Conservation (phyloP, 352 stramenopile species). For the Elongisporangium undulatum region DNA sequence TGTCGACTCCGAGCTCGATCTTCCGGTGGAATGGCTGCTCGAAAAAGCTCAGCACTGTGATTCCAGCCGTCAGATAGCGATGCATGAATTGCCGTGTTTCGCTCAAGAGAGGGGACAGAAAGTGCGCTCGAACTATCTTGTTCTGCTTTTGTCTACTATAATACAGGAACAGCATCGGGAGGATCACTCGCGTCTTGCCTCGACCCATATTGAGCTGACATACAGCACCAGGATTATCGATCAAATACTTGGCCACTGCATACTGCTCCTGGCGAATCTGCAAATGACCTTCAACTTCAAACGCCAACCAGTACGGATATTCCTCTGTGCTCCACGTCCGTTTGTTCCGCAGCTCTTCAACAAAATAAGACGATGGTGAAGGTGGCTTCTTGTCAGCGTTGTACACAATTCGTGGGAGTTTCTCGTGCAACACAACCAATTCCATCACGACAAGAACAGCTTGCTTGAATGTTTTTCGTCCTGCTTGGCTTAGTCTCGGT, state of each 20-base stretch:
- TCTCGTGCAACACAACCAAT: constrained; percentile 76
- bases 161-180: constrained; percentile 74
- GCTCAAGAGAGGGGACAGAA: constrained; percentile 53
- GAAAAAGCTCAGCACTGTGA: constrained; percentile 35
- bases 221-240: constrained; percentile 39
- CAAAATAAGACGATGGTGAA: constrained; percentile 11
- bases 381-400: background rate
- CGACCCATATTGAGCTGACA: constrained; percentile 69
- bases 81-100: constrained; percentile 71
- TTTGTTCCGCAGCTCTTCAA: constrained; percentile 44
- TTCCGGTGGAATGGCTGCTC: constrained; percentile 69
- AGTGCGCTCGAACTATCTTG: constrained; percentile 40
- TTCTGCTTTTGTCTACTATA: constrained; percentile 21
- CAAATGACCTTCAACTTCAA: constrained; percentile 56
- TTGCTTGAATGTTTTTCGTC: constrained; percentile 17
- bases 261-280: constrained; percentile 59
- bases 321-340: constrained; percentile 29
- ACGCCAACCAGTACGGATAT: constrained; percentile 57
- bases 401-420: constrained; percentile 33
- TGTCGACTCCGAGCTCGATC: constrained; percentile 21
- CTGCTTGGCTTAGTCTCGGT: constrained; percentile 14
- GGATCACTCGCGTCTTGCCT: constrained; percentile 65
- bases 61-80: constrained; percentile 37
- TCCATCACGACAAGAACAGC: constrained; percentile 32
- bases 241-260: constrained; percentile 42